Percentiles rank a stretch among this genome's conserved stretches.
These are phyloP conservation scores for Fraxinus paxiana DNA, from an alignment of 305 asterid species.

Conservation along the genomic window DNA sequence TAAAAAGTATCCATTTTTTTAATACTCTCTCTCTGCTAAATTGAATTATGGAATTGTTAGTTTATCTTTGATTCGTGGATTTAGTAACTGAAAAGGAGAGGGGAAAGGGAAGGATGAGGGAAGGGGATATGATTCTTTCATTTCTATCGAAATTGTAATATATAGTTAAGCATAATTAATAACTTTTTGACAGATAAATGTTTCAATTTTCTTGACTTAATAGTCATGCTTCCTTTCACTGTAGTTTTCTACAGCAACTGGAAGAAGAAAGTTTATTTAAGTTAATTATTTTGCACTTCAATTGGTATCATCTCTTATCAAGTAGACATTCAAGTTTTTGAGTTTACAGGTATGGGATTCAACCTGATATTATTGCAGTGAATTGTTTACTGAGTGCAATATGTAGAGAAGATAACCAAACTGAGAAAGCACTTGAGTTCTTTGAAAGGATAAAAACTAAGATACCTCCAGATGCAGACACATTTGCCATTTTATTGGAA, in stretches of 20 bases:
- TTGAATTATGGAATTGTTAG: background rate
- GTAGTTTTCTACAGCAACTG: background rate
- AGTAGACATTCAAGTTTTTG: slow-evolving; percentile 26
- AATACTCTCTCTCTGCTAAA: background rate
- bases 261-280: background rate
- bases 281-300: background rate
- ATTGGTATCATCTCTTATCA: slow-evolving; percentile 17
- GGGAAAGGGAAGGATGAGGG: background rate
- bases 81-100: background rate
- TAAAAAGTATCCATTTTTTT: background rate
- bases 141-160: background rate
- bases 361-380: slow-evolving; percentile 51
- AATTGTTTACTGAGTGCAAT: slow-evolving; percentile 72
- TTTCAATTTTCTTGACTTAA: background rate
- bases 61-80: background rate
- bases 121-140: background rate
- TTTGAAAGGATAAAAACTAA: slow-evolving; percentile 48
- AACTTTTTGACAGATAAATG: background rate
- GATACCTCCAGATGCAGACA: slow-evolving; percentile 57
- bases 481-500: slow-evolving; percentile 65
- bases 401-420: slow-evolving; percentile 52
- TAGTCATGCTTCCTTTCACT: background rate
- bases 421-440: slow-evolving; percentile 50
- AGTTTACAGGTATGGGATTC: slow-evolving; percentile 64
- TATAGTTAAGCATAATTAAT: background rate